Percentiles rank a stretch among this genome's conserved stretches.
These are phyloP conservation scores for Arctium minus DNA, from an alignment of 129 eudicot species.

Conservation along the genomic window DNA sequence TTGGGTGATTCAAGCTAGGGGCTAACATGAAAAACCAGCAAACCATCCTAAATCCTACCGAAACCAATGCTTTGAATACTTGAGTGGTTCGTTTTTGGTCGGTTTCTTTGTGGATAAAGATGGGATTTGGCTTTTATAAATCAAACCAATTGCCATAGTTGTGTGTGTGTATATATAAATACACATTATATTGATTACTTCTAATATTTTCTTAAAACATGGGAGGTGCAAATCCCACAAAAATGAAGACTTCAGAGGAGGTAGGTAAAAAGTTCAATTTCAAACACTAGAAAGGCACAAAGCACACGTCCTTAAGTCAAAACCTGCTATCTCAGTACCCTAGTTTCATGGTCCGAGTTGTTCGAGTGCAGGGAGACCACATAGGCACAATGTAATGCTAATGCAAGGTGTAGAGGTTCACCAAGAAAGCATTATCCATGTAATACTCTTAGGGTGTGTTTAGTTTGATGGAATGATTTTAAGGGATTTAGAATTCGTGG, in stretches of 20 bases:
- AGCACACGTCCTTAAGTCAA: neutral
- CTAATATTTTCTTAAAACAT: neutral
- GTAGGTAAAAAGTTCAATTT: neutral
- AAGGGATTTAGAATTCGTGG: no score
- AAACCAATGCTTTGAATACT: neutral
- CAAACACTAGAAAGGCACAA: neutral
- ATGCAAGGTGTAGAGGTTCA: no score
- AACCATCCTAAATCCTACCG: neutral
- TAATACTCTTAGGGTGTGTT: no score
- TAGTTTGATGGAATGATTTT: no score
- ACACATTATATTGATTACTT: neutral
- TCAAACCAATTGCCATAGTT: neutral
- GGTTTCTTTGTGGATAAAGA: no score
- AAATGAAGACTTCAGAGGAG: neutral
- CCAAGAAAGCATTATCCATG: no score
- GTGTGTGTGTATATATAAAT: neutral
- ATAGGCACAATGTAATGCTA: no score
- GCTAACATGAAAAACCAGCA: neutral
- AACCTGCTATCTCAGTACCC: neutral
- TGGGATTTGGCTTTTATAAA: no score
- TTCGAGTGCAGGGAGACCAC: no score
- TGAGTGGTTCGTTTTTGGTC: no score
- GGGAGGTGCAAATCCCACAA: neutral
- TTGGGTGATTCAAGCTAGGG: neutral
- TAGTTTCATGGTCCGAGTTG: neutral